Evolutionary conservation across 306 rosid genomes (phyloP), one percentile per base, ranked within the genome.

Genomic region (Lathyrus tuberosus): DNA sequence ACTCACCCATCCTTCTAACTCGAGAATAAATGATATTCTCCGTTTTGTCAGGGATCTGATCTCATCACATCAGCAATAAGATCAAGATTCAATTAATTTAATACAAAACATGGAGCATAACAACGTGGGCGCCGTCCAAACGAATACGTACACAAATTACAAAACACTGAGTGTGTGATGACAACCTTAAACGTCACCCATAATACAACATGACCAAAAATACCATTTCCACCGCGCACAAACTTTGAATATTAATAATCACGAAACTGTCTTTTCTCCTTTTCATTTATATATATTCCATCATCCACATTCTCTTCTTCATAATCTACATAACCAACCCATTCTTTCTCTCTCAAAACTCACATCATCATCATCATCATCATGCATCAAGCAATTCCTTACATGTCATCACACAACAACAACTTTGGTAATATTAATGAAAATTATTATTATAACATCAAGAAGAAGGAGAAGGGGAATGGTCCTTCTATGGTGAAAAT

Each of bases 321-420:
- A 14, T 24, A 35, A 46, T 57, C 51, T 49, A 18, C 49, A 72
- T 41, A 22, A 72, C 26, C 67, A 57, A 71, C 46, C 47, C 33
- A 9, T 2, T 61, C 31, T 60, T 18, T 58, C 66, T 41, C 6
- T 40, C 40, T 60, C 67, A 22, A n/a, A 26, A 18, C 41, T 41
- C 16, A 44, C 58, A 59, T 6, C 38, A 33, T 5, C 35, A 22
- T 22, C 24, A 22, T 22, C 24, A 30, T 31, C 38, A 33, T 33
- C 15, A 90, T 90, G 96, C 82, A 90, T 47, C 85, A 87, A 74
- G 94, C 96, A 11, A 90, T 90, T 49, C 96, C 96, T 18, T 90
- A 76, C 78, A 70, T 79, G 10, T 80, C 93, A 8, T 72, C 91
- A 54, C 78, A 77, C 67, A 24, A 40, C 62, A 51, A 76, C 35